Evolutionary conservation across 805 yeast species (phyloP).

Genomic region (Myxozyma monticola): DNA sequence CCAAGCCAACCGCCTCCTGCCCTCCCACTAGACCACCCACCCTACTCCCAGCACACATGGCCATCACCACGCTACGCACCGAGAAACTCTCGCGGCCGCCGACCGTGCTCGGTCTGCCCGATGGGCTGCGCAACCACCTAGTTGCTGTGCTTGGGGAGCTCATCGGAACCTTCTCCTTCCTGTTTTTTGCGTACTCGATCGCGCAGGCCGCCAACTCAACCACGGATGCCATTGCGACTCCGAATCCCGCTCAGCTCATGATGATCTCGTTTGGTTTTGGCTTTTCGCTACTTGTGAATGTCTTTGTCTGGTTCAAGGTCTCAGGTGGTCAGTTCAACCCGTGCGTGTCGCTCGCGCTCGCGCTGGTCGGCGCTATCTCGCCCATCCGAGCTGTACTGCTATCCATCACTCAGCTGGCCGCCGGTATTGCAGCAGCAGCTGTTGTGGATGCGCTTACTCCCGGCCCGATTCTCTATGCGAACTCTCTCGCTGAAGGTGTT

Average conservation of each 20-base stretch:
- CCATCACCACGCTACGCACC: neutral
- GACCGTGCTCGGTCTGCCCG: constrained; percentile 41
- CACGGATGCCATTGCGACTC: constrained; percentile 44
- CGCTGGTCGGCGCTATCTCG: constrained; percentile 70
- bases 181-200: constrained; percentile 78
- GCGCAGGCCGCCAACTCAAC: constrained; percentile 74
- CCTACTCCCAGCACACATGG: neutral
- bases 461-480: constrained; percentile 69
- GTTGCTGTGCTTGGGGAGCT: constrained; percentile 79
- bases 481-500: constrained; percentile 68
- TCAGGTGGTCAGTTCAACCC: constrained; percentile 92
- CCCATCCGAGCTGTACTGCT: constrained; percentile 68
- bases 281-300: constrained; percentile 74
- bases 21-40: neutral
- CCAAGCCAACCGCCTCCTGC: neutral
- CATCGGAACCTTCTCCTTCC: constrained; percentile 79
- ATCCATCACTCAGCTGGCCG: constrained; percentile 68
- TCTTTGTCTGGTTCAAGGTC: constrained; percentile 66
- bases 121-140: constrained; percentile 56
- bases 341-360: constrained; percentile 74
- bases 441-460: constrained; percentile 85
- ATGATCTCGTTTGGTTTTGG: constrained; percentile 89
- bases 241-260: constrained; percentile 65
- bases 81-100: neutral
- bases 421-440: constrained; percentile 91